Conservation (phyloP, 1,284 basidiomycete species). For the Mrakiaceae sp. region DNA sequence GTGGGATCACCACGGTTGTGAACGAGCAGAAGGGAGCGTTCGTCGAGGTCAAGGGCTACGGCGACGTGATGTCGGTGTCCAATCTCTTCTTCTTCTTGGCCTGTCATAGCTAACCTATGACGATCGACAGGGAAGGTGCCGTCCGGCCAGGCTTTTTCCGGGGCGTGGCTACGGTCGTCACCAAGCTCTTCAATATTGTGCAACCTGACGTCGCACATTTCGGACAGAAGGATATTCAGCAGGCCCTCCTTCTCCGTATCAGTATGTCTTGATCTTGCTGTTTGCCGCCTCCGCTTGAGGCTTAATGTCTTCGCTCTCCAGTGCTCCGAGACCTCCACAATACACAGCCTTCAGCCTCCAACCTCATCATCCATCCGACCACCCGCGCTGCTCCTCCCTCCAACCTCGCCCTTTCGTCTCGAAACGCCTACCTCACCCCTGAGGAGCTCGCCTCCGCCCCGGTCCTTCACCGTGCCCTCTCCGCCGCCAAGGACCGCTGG, state of each 20-base stretch:
- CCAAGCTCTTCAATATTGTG: conserved; percentile 72
- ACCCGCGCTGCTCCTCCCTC: conserved; percentile 47
- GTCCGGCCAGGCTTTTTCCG: conserved; percentile 85
- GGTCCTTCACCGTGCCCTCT: conserved; percentile 58
- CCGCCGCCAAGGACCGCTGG: conserved; percentile 48
- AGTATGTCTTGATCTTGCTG: conserved; percentile 26
- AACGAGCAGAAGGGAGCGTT: conserved; percentile 72
- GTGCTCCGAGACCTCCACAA: conserved; percentile 71
- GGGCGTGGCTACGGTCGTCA: conserved; percentile 89
- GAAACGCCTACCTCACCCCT: conserved; percentile 71
- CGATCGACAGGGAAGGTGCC: conserved; percentile 64
- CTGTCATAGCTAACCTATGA: background rate
- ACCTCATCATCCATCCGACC: conserved; percentile 74
- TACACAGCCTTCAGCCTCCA: conserved; percentile 55
- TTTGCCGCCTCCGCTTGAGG: background rate
- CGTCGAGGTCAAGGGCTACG: conserved; percentile 78
- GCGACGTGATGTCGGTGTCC: conserved; percentile 36
- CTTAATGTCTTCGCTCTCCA: conserved; percentile 10
- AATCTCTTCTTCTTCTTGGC: background rate
- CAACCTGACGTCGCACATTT: conserved; percentile 89
- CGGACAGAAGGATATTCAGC: conserved; percentile 98
- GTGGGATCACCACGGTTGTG: conserved; percentile 69
- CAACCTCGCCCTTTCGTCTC: conserved; percentile 72
- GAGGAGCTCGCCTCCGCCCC: conserved; percentile 58
- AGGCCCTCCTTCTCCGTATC: conserved; percentile 76